Evolutionary conservation across 1,139 yeast species (phyloP), one percentile per base, ranked within the genome.

Genomic region (Geotrichum candidum): DNA sequence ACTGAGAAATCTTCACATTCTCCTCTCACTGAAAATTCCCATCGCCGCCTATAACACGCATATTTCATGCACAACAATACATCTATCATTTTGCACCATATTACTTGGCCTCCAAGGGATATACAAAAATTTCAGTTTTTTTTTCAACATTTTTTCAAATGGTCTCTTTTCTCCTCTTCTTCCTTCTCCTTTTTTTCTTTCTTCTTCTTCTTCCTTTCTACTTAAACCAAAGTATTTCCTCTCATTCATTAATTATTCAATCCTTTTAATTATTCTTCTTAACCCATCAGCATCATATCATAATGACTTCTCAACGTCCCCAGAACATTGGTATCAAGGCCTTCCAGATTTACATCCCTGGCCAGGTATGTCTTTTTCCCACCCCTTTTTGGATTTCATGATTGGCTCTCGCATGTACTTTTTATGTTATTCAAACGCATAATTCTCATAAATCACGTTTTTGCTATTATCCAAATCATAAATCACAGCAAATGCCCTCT

Each of bases 251-350:
- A 50, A 50, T 50, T 23, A 13, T 50, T 13, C 22, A 50, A 23
- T 53, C 35, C 10, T n/a, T n/a, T n/a, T 41, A 15, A 41, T 41
- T n/a, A 15, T 41, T n/a, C n/a, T 41, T 41, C 31, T 18, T 6
- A n/a, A 18, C 7, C 41, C 50, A 2, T 54, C 38, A 45, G 18
- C 57, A 41, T 23, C 51, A 15, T 23, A 4, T 54, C 13, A 62
- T 18, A 59, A 73, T 73, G 76, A 71, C 76, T 59, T 73, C 71
- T 62, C 63, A 63, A 58, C 75, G 76, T 61, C 89, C 94, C 62
- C 83, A 83, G 74, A 92, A 94, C 81, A 83, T 94, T 71, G 99
- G 99, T 79, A 94, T 94, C 79, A 94, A 94, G 76, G 99, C 95
- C 75, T 84, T 94, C 70, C 97, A 94, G 78, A 82, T 90, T 63